These are phyloP conservation scores for Solanum clarkiae DNA, from an alignment of 257 asterid species.

Conservation along the genomic window DNA sequence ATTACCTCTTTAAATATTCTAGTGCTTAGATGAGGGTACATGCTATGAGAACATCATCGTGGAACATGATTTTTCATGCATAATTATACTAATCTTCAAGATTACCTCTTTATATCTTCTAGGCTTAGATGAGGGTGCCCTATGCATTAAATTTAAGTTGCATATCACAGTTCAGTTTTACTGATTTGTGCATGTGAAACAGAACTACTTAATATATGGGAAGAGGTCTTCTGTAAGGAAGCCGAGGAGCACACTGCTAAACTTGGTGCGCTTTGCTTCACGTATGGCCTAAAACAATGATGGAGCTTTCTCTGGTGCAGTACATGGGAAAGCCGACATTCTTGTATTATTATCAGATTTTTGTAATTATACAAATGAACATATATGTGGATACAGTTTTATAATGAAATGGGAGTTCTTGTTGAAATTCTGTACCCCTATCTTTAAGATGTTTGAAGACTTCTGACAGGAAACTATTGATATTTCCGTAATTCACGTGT, in stretches of 20 bases:
- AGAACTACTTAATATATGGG: constrained; percentile 63
- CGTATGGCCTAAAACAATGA: constrained; percentile 32
- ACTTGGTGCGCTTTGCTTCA: constrained; percentile 27
- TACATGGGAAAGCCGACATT: neutral
- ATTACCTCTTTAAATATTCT: neutral
- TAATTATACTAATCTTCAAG: neutral
- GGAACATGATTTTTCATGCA: neutral
- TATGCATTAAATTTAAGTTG: neutral
- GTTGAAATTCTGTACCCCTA: neutral
- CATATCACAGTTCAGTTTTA: neutral
- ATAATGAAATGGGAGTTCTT: neutral
- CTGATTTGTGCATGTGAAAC: constrained; percentile 12
- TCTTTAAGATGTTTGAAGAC: neutral
- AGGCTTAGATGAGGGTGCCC: neutral
- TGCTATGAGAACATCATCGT: neutral
- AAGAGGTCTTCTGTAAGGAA: constrained; percentile 52
- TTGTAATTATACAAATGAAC: neutral
- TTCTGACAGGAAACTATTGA: neutral
- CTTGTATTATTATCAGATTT: neutral
- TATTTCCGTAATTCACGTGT: neutral
- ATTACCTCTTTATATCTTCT: neutral
- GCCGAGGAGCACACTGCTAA: constrained; percentile 24
- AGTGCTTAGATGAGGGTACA: neutral
- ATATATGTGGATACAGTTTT: neutral
- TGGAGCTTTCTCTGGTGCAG: neutral